Percentiles rank a stretch among this genome's conserved stretches.
phyloP scores from a whole-genome alignment of 371 early-diverging fungal species.

The Rhizopus arrhizus region DNA sequence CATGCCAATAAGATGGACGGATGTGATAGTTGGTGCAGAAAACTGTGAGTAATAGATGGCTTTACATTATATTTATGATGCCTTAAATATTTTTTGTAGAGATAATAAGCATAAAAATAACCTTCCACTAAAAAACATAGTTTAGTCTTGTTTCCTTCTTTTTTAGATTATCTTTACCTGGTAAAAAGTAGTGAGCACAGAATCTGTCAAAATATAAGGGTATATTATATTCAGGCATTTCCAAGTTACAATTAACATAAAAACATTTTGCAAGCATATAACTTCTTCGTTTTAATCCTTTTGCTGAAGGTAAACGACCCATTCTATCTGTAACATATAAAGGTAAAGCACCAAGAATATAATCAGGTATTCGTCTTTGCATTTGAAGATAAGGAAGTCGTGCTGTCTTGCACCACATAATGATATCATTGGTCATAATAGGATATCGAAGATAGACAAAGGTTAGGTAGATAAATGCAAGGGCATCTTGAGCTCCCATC shows the following conservation, averaged over 20 bases:
- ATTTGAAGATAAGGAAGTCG: slow-evolving; percentile 30
- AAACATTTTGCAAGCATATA: background rate
- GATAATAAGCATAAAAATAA: slow-evolving; percentile 18
- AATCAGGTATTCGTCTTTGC: slow-evolving; percentile 13
- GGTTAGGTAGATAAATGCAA: slow-evolving; percentile 34
- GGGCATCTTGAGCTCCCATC: slow-evolving; percentile 4
- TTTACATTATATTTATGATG: background rate
- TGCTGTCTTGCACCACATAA: slow-evolving; percentile 26
- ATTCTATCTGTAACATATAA: background rate
- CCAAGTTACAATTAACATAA: background rate
- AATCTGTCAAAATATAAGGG: slow-evolving; percentile 28
- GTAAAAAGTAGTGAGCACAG: slow-evolving; percentile 29
- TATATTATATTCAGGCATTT: slow-evolving; percentile 24
- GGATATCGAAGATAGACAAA: slow-evolving; percentile 37
- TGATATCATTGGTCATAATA: slow-evolving; percentile 29
- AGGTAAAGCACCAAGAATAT: background rate
- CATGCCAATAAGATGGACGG: slow-evolving; percentile 12
- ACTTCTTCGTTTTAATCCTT: background rate
- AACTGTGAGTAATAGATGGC: background rate
- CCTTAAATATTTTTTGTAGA: slow-evolving; percentile 13
- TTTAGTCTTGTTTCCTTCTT: background rate
- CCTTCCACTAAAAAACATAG: slow-evolving; percentile 21
- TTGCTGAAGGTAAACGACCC: slow-evolving; percentile 4
- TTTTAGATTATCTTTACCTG: slow-evolving; percentile 21
- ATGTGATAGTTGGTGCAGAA: background rate